A percentile compares a stretch with the other conserved stretches of the same genome.
Conservation (phyloP, 441 rosid species). For the Syzygium syzygioides region DNA sequence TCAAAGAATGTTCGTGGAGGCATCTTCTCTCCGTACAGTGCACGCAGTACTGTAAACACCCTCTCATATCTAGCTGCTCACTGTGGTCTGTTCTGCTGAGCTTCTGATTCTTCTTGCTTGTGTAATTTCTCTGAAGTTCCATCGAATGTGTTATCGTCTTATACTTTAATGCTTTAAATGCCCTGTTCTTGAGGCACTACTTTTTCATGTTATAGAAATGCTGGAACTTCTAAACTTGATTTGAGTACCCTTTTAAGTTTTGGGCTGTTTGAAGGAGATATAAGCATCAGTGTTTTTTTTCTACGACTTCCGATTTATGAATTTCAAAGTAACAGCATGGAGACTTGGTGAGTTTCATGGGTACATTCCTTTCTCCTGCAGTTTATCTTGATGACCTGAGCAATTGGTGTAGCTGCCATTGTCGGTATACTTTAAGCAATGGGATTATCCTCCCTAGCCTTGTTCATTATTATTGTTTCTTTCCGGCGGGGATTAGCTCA, state of each 20-base stretch:
- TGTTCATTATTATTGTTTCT: slow-evolving; percentile 30
- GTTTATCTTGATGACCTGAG: slow-evolving; percentile 18
- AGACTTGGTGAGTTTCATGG: background rate
- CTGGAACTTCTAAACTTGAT: background rate
- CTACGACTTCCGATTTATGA: background rate
- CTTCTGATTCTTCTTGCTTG: background rate
- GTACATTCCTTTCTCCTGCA: slow-evolving; percentile 5
- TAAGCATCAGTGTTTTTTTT: background rate
- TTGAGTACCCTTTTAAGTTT: background rate
- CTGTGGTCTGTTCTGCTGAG: background rate
- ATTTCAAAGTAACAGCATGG: background rate
- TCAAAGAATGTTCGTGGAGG: background rate
- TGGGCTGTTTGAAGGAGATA: background rate
- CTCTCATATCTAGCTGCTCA: background rate
- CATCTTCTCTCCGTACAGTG: background rate
- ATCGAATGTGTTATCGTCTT: background rate
- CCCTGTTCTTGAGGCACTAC: background rate
- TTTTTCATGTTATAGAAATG: background rate
- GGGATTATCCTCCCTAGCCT: slow-evolving; percentile 27
- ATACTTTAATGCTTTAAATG: background rate
- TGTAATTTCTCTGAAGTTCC: background rate
- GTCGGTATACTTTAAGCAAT: slow-evolving; percentile 18
- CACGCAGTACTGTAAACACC: background rate
- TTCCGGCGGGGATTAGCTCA: slow-evolving; percentile 39
- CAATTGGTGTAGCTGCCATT: slow-evolving; percentile 5